Evolutionary conservation across 768 basidiomycete genomes (phyloP).

Genomic region (Cyathus striatus): DNA sequence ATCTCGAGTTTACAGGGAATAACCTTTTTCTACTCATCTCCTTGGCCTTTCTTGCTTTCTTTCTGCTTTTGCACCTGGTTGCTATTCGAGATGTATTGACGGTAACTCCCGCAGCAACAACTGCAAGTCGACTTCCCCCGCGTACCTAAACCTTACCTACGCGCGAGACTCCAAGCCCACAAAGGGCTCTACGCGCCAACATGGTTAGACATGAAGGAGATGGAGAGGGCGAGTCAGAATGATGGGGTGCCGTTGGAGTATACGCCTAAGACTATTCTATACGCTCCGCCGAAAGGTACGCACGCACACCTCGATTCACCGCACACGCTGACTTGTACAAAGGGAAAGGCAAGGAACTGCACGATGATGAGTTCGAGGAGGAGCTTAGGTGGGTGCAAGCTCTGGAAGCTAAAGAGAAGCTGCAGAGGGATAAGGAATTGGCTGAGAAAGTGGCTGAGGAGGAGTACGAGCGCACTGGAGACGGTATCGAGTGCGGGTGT

Average conservation of each 20-base stretch:
- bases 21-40: no score
- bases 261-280: no score
- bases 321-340: no score
- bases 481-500: slow-evolving; percentile 82
- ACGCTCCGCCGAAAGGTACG: no score
- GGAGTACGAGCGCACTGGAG: slow-evolving; percentile 41
- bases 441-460: slow-evolving; percentile 31
- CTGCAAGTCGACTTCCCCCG: slow-evolving; percentile 54
- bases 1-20: no score
- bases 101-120: slow-evolving; percentile 40
- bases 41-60: no score
- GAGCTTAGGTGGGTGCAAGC: slow-evolving; percentile 42
- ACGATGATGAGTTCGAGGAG: slow-evolving; percentile 40
- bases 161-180: slow-evolving; percentile 28
- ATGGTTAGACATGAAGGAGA: slow-evolving; percentile 43
- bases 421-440: slow-evolving; percentile 13
- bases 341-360: slow-evolving; percentile 16
- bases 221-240: no score
- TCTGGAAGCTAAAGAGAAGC: slow-evolving; percentile 14
- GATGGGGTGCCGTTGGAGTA: no score
- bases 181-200: slow-evolving; percentile 63
- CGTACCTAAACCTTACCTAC: slow-evolving; percentile 52
- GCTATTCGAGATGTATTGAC: no score
- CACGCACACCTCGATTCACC: no score
- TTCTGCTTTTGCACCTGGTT: no score